These are phyloP conservation scores for Emericellopsis terricola DNA, from an alignment of 495 filamentous ascomycete genomes.

Conservation along the genomic window DNA sequence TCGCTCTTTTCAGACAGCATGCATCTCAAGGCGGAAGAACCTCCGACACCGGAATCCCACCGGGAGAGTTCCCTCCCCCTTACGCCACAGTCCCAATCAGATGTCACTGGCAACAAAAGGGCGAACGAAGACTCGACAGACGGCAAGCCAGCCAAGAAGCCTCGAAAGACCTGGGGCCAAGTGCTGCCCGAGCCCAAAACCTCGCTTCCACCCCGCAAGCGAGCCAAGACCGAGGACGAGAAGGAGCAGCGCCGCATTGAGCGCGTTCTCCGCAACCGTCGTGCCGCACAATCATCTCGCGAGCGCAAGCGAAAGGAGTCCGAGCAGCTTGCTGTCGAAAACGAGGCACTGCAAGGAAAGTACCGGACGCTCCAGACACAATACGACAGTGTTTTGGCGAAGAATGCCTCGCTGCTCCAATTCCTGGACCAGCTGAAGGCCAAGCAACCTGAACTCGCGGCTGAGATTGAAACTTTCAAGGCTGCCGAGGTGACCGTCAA, in stretches of 20 bases:
- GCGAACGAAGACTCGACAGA: constrained; percentile 17
- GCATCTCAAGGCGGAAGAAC: constrained; percentile 29
- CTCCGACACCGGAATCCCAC: constrained; percentile 13
- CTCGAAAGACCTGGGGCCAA: constrained; percentile 98
- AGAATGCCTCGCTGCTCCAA: too few relatives aligned
- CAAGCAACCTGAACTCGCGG: too few relatives aligned
- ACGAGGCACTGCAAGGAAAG: constrained; percentile 57
- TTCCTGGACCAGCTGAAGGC: too few relatives aligned
- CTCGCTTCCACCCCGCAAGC: constrained; percentile 90
- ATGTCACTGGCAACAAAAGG: constrained; percentile 1
- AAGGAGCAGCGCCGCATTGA: constrained; percentile 97
- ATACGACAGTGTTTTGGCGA: constrained; percentile 29
- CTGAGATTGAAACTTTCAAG: too few relatives aligned
- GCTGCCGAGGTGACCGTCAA: too few relatives aligned
- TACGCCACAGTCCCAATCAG: constrained; percentile 6
- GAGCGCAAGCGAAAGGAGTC: constrained; percentile 92
- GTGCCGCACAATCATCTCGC: constrained; percentile 86
- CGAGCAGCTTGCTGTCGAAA: constrained; percentile 67
- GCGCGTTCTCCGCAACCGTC: constrained; percentile 87
- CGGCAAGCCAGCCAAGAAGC: constrained; percentile 82
- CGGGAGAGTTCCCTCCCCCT: constrained; percentile 7
- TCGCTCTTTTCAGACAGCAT: constrained; percentile 27
- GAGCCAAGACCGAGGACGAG: constrained; percentile 95
- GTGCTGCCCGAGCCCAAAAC: constrained; percentile 93
- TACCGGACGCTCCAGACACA: too few relatives aligned